Base-by-base conservation (phyloP, 495 filamentous ascomycete species). In the Collariella sp. region DNA sequence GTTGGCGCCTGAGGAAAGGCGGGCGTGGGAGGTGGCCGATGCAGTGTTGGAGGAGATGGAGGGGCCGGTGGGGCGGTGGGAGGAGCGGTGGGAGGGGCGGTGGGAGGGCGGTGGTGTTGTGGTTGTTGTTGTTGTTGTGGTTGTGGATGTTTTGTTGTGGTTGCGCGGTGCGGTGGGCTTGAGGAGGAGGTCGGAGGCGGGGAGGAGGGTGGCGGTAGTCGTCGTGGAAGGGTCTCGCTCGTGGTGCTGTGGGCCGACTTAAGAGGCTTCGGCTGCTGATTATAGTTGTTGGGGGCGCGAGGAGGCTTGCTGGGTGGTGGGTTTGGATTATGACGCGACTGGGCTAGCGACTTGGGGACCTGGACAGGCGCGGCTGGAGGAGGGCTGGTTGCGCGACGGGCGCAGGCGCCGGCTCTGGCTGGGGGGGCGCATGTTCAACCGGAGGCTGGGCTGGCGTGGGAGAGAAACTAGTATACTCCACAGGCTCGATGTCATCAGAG, bases 401-500 rank as follows among this genome's bases (percentile, higher is more conserved):
- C 12, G n/a, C 29, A 22, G 24, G 34, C 7, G 6, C 23, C 11
- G 19, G 46, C 36, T 42, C 26, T 20, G 43, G 15, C n/a, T 50
- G 41, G 1, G 23, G 29, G 9, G 49, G 22, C 1, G 31, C n/a
- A 23, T 53, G 42, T 19, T 42, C 38, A 22, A 40, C 39, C 1
- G 42, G 22, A 7, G 35, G 16, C 7, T 20, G 41, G 2, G 9
- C 19, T 18, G 54, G 13, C 18, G 35, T 19, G 2, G 58, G 10
- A 12, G 38, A 5, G 39, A 5, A 49, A 16, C 46, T 11, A 0
- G 36, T 18, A 46, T 62, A 53, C 11, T 67, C 50, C 20, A 75
- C 63, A 15, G 70, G 72, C 58, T 77, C 75, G 46, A 76, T 76
- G 43, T 77, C 75, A 47, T 77, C 75, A 7, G 72, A 67, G 44